phyloP scores from a whole-genome alignment of 306 rosid species.

The Cicer pinnatifidum region DNA sequence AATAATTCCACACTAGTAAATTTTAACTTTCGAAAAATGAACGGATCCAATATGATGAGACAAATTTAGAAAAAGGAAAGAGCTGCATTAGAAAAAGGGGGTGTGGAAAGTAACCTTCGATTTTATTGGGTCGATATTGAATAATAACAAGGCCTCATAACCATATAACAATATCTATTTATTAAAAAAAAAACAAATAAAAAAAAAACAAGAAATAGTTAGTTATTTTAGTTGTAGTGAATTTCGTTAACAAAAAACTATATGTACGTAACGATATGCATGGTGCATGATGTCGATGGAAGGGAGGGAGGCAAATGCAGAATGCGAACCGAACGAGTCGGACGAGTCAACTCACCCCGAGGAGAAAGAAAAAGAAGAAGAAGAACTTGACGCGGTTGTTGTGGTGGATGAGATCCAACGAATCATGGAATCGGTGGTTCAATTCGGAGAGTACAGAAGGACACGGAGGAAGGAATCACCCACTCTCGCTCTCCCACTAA shows the following conservation, averaged over 20 bases:
- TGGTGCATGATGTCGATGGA: conserved; percentile 50
- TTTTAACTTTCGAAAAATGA: too few species aligned
- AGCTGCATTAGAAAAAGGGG: neutral
- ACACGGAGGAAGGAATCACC: conserved; percentile 65
- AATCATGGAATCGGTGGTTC: conserved; percentile 63
- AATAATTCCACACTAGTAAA: too few species aligned
- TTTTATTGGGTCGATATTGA: neutral
- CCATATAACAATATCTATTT: neutral
- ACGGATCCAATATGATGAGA: too few species aligned
- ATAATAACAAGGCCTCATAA: neutral
- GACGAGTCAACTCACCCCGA: conserved; percentile 7
- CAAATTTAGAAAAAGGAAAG: too few species aligned
- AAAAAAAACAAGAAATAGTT: neutral
- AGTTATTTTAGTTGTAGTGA: neutral
- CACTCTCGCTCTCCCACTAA: too few species aligned
- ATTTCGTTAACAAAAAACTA: neutral
- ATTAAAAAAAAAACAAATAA: neutral
- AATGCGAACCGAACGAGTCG: conserved; percentile 20
- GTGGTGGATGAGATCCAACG: conserved; percentile 52
- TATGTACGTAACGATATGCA: conserved; percentile 29
- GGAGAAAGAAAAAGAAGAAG: conserved; percentile 17
- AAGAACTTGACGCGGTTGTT: neutral
- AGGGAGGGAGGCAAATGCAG: conserved; percentile 41
- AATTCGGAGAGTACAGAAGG: conserved; percentile 61
- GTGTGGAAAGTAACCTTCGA: neutral